These are phyloP conservation scores for Didymella pinodella DNA, from an alignment of 2,329 filamentous ascomycete species.

Conservation along the genomic window DNA sequence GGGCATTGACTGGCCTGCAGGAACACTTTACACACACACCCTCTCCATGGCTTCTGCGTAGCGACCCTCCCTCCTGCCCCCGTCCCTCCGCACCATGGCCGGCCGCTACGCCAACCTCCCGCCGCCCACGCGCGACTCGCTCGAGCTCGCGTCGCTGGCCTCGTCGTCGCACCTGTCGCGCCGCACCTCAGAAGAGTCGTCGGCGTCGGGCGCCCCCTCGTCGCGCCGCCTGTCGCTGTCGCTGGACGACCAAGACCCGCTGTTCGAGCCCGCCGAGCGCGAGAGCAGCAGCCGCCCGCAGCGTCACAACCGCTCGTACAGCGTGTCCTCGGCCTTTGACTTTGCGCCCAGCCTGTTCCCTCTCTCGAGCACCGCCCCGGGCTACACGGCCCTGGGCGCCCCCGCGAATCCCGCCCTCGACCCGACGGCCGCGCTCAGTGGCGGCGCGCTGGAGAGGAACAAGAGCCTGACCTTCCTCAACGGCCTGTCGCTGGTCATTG, in stretches of 20 bases:
- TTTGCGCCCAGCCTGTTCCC: slow-evolving; percentile 94
- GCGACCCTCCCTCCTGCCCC: background rate
- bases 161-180: slow-evolving; percentile 76
- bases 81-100: slow-evolving; percentile 42
- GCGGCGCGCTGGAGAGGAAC: slow-evolving; percentile 87
- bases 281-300: slow-evolving; percentile 39
- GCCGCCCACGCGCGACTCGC: slow-evolving; percentile 77
- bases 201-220: slow-evolving; percentile 86
- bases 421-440: slow-evolving; percentile 67
- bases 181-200: slow-evolving; percentile 75
- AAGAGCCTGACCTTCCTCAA: slow-evolving; percentile 97
- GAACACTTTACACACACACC: background rate
- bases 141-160: slow-evolving; percentile 94
- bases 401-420: slow-evolving; percentile 67
- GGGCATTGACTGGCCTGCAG: slow-evolving; percentile 2
- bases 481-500: slow-evolving; percentile 87
- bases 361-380: slow-evolving; percentile 78
- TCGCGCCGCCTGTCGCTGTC: slow-evolving; percentile 91
- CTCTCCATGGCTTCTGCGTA: slow-evolving; percentile 40
- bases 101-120: slow-evolving; percentile 49
- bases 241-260: slow-evolving; percentile 83
- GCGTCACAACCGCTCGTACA: slow-evolving; percentile 75
- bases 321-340: slow-evolving; percentile 91
- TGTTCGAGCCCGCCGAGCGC: slow-evolving; percentile 65
- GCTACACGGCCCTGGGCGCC: slow-evolving; percentile 85